Base-by-base conservation (phyloP, 148 eudicot genomes). In the Amaranthus hypochondriacus region DNA sequence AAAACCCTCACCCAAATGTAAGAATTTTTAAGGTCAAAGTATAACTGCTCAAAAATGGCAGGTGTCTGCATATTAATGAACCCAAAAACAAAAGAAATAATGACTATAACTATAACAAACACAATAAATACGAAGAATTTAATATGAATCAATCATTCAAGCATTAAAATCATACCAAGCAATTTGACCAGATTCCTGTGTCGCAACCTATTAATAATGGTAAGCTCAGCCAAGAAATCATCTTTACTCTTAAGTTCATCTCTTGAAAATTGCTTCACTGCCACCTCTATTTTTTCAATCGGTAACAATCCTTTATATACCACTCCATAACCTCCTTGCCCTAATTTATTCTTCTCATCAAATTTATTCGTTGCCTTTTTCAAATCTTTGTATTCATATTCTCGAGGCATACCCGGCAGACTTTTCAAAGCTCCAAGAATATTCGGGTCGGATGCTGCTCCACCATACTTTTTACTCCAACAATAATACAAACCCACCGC, bases 181-280 rank as follows among this genome's bases (percentile, higher is more conserved):
- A 94, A 79, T 69, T 79, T 86, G 75, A 91, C 98, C 42, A 94
- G 97, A 84, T 94, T 86, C 59, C 79, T 82, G 48, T 94, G 98
- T 3, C 98, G 87, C 75, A 94, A 88, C 28, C 93, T 85, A 50
- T 94, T 94, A 72, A 94, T 94, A 18, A 94, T 94, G 7, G 92
- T 88, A 47, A 94, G 90, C 80, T 94, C 98, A 10, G 91, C 84
- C 85, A 94, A 84, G 81, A 94, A 94, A 86, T 94, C 98, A 59
- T 87, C 97, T 46, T 84, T 81, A 13, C 97, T 88, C 73, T 91
- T 87, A 49, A 94, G 68, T 52, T 85, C 90, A 73, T 85, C 98
- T 47, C 98, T 86, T 0, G 86, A 82, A 57, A 94, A 94, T 78
- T 85, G 82, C 77, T 94, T 94, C 3, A 94, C 93, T 2, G 98